Base-by-base conservation (phyloP, 1,284 basidiomycete genomes). In the Cutaneotrichosporon cavernicola region DNA sequence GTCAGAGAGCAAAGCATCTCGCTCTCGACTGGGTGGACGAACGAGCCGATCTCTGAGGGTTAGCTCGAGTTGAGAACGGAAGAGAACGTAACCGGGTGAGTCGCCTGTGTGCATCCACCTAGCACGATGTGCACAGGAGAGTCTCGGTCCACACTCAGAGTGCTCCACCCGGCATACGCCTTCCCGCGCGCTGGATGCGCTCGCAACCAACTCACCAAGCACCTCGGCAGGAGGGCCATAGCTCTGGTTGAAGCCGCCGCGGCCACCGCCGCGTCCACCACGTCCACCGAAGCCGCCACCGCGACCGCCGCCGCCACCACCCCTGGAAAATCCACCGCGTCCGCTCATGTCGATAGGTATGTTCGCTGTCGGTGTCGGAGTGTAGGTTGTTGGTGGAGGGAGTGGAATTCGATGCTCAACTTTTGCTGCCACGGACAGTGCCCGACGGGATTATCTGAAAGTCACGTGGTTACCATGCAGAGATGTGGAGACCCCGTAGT, bases 1-100 rank as follows among this genome's bases (percentile, higher is more conserved):
- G 88, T 83, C 13, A 93, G 92, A 11, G 89, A 84, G 81, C 97
- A 99, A 63, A 99, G 84, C 96, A 99, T 98, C 80, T 99, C 96
- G 68, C 92, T 92, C 83, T 99, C 97, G 56, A 97, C 95, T 22
- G 95, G 91, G 79, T 99, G 94, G 34, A 93, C 78, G 79, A 96
- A 96, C 1, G 88, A 84, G 64, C 95, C 92, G 82, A 94, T 88
- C 83, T 92, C 91, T 92, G 70, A 9, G 59, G 31, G 67, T 64
- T 32, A 47, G 62, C 4, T 52, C 8, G 9, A 38, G 26, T 7
- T 16, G 11, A 11, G 4, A 30, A 9, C 30, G 18, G 49, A 21
- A 22, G 49, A 6, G 40, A 13, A 9, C 5, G 26, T 14, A 11
- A 14, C 9, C 13, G 26, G 30, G 50, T 18, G 50, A 51, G 50